Conservation (phyloP, 177 flowering plant genomes). For the Vitis hybrid region DNA sequence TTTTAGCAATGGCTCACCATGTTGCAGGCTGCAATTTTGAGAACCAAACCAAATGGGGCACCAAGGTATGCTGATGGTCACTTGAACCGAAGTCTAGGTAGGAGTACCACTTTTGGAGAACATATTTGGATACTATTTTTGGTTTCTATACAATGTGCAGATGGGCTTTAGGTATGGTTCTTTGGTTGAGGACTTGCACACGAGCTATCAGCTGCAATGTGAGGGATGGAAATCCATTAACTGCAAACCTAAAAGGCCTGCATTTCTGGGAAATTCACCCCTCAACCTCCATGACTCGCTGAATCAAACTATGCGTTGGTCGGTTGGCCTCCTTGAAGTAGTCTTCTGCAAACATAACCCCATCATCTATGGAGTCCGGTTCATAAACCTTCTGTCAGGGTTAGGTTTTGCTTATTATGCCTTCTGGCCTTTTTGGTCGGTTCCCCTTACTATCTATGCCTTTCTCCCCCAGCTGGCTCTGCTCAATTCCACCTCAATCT, state of each 20-base stretch:
- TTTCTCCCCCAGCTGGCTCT: neutral
- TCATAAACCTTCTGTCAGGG: neutral
- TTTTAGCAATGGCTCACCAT: constrained; percentile 6
- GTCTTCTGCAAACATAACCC: neutral
- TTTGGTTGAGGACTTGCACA: constrained; percentile 13
- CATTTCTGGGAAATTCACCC: constrained; percentile 9
- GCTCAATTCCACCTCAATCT: neutral
- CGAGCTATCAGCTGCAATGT: constrained; percentile 3
- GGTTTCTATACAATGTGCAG: neutral
- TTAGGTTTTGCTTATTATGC: neutral
- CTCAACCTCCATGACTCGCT: constrained; percentile 2
- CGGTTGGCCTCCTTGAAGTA: neutral
- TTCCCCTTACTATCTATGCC: neutral
- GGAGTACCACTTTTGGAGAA: no score
- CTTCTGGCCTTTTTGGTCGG: neutral
- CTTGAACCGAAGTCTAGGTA: no score
- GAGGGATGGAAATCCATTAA: constrained; percentile 14
- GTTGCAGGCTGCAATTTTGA: constrained; percentile 5
- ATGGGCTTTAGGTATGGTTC: constrained; percentile 13
- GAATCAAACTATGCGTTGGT: constrained; percentile 9
- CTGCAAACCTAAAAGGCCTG: constrained; percentile 11
- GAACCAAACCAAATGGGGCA: neutral
- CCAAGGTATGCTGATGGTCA: constrained; percentile 2
- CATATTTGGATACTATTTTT: no score
- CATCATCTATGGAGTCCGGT: neutral